Percentiles rank a stretch among this genome's conserved stretches.
Evolutionary conservation across 2,329 filamentous ascomycete species (phyloP).

Genomic region (Lachnellula subtilissima): DNA sequence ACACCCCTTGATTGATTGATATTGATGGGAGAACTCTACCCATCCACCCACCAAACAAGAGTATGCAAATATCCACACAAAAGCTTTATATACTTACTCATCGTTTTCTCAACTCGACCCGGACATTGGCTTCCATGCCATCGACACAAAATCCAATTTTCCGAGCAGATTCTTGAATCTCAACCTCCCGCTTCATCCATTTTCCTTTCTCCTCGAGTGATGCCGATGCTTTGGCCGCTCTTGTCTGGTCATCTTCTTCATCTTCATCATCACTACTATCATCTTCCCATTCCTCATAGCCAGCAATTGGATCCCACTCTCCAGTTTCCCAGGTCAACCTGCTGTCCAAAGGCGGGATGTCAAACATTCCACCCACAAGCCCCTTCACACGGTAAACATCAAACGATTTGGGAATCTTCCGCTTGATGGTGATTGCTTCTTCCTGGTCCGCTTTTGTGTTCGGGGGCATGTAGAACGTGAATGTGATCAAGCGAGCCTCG

Average conservation of each 20-base stretch:
- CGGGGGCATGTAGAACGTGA: slow-evolving; percentile 47
- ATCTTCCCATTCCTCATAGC: slow-evolving; percentile 54
- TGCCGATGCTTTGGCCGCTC: slow-evolving; percentile 2
- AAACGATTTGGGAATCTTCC: slow-evolving; percentile 65
- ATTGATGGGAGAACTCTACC: neutral
- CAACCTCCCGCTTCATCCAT: slow-evolving; percentile 74
- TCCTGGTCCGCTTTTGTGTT: slow-evolving; percentile 11
- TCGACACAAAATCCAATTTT: slow-evolving; percentile 82
- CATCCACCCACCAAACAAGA: neutral
- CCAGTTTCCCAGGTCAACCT: slow-evolving; percentile 82
- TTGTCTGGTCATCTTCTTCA: slow-evolving; percentile 19
- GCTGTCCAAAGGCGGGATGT: slow-evolving; percentile 56
- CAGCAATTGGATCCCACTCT: slow-evolving; percentile 76
- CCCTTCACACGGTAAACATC: slow-evolving; percentile 80
- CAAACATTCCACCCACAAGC: slow-evolving; percentile 68
- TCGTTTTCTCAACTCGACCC: slow-evolving; percentile 51
- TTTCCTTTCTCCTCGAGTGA: slow-evolving; percentile 40
- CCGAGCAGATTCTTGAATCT: slow-evolving; percentile 73
- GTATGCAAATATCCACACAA: neutral
- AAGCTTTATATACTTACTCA: slow-evolving; percentile 2
- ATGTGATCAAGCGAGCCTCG: slow-evolving; percentile 67
- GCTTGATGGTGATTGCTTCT: slow-evolving; percentile 17
- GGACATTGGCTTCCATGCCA: slow-evolving; percentile 61
- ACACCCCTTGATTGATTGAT: too few relatives aligned
- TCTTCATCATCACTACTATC: slow-evolving; percentile 48